phyloP scores from a whole-genome alignment of 2,329 filamentous ascomycete genomes.

The Aschersonia sp. region DNA sequence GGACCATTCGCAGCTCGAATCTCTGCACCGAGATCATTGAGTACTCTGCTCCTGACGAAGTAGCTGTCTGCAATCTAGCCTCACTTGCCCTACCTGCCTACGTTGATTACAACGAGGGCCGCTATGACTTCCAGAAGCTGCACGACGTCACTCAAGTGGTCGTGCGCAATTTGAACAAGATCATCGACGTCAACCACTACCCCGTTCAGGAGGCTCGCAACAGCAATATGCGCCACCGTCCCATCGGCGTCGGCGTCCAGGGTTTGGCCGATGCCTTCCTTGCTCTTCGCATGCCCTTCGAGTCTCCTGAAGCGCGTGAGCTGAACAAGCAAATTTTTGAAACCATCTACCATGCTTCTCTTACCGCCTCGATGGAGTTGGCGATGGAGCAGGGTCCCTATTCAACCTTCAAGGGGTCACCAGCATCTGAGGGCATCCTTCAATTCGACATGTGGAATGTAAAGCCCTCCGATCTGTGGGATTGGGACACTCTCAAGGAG shows the following conservation, averaged over 20 bases:
- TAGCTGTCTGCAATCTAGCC: constrained; percentile 95
- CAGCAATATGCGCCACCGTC: constrained; percentile 95
- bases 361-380: constrained; percentile 79
- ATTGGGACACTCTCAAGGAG: constrained; percentile 80
- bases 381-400: constrained; percentile 77
- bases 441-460: constrained; percentile 99
- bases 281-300: constrained; percentile 89
- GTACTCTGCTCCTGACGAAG: constrained; percentile 94
- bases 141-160: constrained; percentile 90
- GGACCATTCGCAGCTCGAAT: constrained; percentile 96
- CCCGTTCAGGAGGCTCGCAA: constrained; percentile 87
- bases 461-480: constrained; percentile 88
- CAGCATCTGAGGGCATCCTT: constrained; percentile 86
- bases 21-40: constrained; percentile 98
- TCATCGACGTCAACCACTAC: constrained; percentile 97
- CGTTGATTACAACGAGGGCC: constrained; percentile 71
- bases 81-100: constrained; percentile 85
- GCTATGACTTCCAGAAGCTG: constrained; percentile 92
- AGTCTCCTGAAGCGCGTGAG: constrained; percentile 84
- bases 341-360: constrained; percentile 93
- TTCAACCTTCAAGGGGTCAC: constrained; percentile 81
- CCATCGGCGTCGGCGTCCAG: constrained; percentile 92
- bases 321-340: constrained; percentile 98
- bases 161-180: constrained; percentile 91
- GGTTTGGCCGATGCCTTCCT: constrained; percentile 97